Percentiles rank a stretch among this genome's conserved stretches.
phyloP scores from a whole-genome alignment of 768 basidiomycete genomes.

The Auricularia sp. region DNA sequence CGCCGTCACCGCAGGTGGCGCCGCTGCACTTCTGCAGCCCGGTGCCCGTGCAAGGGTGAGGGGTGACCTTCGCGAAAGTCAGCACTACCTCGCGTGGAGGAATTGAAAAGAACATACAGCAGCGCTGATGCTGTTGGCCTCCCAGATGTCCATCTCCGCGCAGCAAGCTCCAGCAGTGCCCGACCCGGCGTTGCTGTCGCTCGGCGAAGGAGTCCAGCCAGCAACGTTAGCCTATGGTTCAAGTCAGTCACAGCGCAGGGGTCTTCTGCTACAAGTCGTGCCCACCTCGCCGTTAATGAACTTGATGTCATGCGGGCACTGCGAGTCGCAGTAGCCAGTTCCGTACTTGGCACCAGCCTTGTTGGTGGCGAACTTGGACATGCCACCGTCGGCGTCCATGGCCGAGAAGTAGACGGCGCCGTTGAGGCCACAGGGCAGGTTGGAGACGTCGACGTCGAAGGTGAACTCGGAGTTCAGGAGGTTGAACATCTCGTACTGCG shows the following conservation, averaged over 20 bases:
- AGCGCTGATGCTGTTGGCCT: slow-evolving; percentile 41
- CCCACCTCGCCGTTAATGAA: slow-evolving; percentile 41
- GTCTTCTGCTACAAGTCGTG: slow-evolving; percentile 9
- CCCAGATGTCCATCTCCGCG: slow-evolving; percentile 51
- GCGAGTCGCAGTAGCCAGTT: slow-evolving; percentile 56
- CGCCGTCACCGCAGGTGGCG: slow-evolving; percentile 28
- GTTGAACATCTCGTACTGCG: slow-evolving; percentile 40
- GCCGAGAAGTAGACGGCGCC: slow-evolving; percentile 51
- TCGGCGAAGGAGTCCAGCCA: slow-evolving; percentile 30
- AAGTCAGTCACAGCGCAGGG: background rate
- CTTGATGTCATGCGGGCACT: slow-evolving; percentile 50
- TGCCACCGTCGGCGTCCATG: slow-evolving; percentile 51
- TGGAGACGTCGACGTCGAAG: slow-evolving; percentile 50
- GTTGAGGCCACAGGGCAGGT: slow-evolving; percentile 50
- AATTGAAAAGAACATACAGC: too few relatives aligned
- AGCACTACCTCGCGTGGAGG: too few relatives aligned
- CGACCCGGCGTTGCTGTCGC: slow-evolving; percentile 36
- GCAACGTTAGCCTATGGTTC: slow-evolving; percentile 34
- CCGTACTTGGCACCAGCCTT: slow-evolving; percentile 52
- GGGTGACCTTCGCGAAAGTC: slow-evolving; percentile 24
- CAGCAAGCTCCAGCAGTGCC: slow-evolving; percentile 44
- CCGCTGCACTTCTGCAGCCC: slow-evolving; percentile 36
- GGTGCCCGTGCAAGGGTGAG: slow-evolving; percentile 37
- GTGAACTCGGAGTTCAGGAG: slow-evolving; percentile 47
- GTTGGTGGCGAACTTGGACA: slow-evolving; percentile 38